Percentiles rank a stretch among this genome's conserved stretches.
phyloP scores from a whole-genome alignment of 495 filamentous ascomycete genomes.

The Bacidia rubella region DNA sequence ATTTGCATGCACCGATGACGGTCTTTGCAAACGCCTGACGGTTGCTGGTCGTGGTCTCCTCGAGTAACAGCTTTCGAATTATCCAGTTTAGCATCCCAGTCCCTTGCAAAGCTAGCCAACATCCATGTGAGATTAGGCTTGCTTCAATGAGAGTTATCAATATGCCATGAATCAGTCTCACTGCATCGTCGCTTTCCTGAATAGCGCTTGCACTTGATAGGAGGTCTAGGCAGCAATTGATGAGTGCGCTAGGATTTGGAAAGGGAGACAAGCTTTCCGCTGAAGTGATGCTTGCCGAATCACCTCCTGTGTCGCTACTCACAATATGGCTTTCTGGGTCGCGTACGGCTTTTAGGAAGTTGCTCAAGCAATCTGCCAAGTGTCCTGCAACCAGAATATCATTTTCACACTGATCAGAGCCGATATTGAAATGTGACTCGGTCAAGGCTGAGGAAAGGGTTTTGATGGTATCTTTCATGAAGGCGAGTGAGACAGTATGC shows the following conservation, averaged over 20 bases:
- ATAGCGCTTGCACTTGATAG: constrained; percentile 4
- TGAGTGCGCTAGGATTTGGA: constrained; percentile 17
- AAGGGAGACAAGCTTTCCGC: constrained; percentile 12
- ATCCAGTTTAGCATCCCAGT: constrained; percentile 30
- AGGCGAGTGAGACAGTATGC: neutral
- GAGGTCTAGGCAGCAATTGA: constrained; percentile 17
- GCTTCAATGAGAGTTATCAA: constrained; percentile 53
- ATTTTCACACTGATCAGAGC: constrained; percentile 8
- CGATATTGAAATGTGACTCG: constrained; percentile 6
- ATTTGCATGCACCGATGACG: constrained; percentile 22
- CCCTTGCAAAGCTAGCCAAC: constrained; percentile 47
- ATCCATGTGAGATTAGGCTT: constrained; percentile 40
- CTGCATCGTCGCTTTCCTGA: constrained; percentile 5
- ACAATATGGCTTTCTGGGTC: neutral
- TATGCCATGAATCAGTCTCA: constrained; percentile 34
- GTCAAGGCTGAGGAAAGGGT: constrained; percentile 31
- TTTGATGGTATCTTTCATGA: constrained; percentile 32
- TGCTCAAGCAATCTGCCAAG: constrained; percentile 21
- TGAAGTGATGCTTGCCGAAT: neutral
- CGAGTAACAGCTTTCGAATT: constrained; percentile 26
- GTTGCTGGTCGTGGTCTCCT: constrained; percentile 25
- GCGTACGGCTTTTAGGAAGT: constrained; percentile 21
- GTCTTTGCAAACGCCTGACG: constrained; percentile 25
- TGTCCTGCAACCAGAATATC: constrained; percentile 10
- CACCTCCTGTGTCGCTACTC: neutral